Evolutionary conservation across 1,284 basidiomycete species (phyloP).

Genomic region (Microstroma glucosiphilum): DNA sequence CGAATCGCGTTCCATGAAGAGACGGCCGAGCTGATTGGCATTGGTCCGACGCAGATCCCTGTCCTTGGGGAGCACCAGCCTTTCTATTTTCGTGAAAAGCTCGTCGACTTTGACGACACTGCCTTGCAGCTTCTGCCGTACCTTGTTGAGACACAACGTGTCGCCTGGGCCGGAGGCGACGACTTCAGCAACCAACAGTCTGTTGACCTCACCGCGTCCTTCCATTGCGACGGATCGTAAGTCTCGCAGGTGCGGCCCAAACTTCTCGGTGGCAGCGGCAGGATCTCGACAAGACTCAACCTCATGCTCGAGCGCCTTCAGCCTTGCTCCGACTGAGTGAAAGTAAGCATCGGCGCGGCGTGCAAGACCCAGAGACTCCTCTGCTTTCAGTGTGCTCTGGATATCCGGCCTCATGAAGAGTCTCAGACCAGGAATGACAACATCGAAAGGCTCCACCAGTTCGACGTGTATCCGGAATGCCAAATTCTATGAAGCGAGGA

Average conservation of each 20-base stretch:
- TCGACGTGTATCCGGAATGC: slow-evolving; percentile 88
- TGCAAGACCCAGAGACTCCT: slow-evolving; percentile 73
- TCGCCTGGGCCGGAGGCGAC: slow-evolving; percentile 60
- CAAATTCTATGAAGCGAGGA: slow-evolving; percentile 50
- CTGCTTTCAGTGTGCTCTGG: slow-evolving; percentile 79
- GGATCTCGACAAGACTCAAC: not conserved
- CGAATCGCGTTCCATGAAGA: slow-evolving; percentile 56
- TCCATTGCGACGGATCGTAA: not conserved
- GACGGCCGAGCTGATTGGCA: slow-evolving; percentile 53
- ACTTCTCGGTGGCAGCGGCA: not conserved
- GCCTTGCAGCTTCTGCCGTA: slow-evolving; percentile 80
- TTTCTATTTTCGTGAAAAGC: slow-evolving; percentile 49
- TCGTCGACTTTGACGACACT: slow-evolving; percentile 93
- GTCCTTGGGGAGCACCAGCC: slow-evolving; percentile 53
- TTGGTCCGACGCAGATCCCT: slow-evolving; percentile 51
- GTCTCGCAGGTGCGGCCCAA: not conserved
- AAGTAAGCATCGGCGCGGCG: slow-evolving; percentile 64
- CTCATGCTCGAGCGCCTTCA: slow-evolving; percentile 54
- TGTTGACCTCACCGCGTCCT: slow-evolving; percentile 60
- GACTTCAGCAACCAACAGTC: slow-evolving; percentile 62
- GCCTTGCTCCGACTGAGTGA: slow-evolving; percentile 56
- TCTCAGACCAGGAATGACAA: slow-evolving; percentile 80
- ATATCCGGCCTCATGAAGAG: slow-evolving; percentile 78
- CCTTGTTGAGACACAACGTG: slow-evolving; percentile 79
- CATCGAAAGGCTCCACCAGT: slow-evolving; percentile 67